These are phyloP conservation scores for Pestalotiopsis sp. DNA, from an alignment of 2,329 filamentous ascomycete genomes.

Conservation along the genomic window DNA sequence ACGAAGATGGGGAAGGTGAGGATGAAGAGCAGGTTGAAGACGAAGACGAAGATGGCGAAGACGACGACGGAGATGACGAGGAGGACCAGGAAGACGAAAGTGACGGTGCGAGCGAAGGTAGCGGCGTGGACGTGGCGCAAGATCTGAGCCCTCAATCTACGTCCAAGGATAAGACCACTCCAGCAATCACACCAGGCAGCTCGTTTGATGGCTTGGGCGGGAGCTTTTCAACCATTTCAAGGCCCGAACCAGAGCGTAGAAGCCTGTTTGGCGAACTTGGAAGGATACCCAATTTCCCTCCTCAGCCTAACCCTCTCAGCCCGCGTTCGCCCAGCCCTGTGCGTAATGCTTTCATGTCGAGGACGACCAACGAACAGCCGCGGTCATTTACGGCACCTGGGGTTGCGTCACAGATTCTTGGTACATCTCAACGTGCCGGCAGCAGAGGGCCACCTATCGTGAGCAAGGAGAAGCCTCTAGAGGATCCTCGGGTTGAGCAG, in stretches of 20 bases:
- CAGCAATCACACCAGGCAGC: conserved; percentile 59
- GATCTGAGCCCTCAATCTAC: conserved; percentile 59
- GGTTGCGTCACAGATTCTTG: conserved; percentile 58
- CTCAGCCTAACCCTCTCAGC: conserved; percentile 57
- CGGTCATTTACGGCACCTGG: conserved; percentile 65
- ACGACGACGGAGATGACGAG: conserved; percentile 46
- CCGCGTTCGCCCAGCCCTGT: conserved; percentile 76
- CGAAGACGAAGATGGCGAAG: conserved; percentile 42
- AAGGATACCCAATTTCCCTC: conserved; percentile 56
- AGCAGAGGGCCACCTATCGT: conserved; percentile 42
- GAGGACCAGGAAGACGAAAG: conserved; percentile 52
- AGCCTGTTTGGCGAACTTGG: conserved; percentile 59
- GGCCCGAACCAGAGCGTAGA: conserved; percentile 46
- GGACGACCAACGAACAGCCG: conserved; percentile 51
- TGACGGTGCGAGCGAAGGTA: conserved; percentile 55
- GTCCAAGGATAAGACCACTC: conserved; percentile 44
- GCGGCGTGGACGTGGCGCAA: conserved; percentile 67
- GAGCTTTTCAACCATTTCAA: conserved; percentile 50
- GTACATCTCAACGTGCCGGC: conserved; percentile 39
- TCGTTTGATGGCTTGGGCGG: conserved; percentile 56
- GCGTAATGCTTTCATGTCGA: conserved; percentile 58
- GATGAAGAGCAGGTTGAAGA: conserved; percentile 43
- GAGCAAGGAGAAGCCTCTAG: conserved; percentile 40
- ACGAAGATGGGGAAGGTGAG: conserved; percentile 42
- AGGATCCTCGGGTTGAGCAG: conserved; percentile 52